Evolutionary conservation across 192 early-diverging fungal species (phyloP).

Genomic region (Linnemannia exigua): DNA sequence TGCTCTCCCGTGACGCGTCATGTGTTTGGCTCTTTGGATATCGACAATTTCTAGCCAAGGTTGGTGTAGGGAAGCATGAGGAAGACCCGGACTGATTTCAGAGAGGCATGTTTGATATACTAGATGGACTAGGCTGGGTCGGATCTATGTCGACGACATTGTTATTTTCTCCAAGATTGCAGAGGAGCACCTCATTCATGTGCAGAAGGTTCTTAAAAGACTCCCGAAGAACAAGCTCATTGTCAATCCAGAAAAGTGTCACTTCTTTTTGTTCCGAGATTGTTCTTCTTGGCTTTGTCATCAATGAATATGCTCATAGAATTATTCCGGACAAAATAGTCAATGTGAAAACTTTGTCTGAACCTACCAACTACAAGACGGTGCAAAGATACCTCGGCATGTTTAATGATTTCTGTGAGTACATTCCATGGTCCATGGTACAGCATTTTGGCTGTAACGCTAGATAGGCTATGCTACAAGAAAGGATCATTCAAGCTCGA

Average conservation of each 20-base stretch:
- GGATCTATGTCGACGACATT: conserved; percentile 18
- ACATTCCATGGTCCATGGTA: no score
- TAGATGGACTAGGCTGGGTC: conserved; percentile 10
- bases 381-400: conserved; percentile 26
- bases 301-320: conserved; percentile 2
- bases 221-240: conserved; percentile 6
- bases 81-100: no score
- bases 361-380: conserved; percentile 28
- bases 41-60: no score
- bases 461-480: conserved; percentile 21
- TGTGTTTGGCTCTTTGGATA: no score
- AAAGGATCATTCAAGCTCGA: conserved; percentile 13
- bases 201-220: neutral
- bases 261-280: conserved; percentile 14
- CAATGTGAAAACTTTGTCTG: conserved; percentile 30
- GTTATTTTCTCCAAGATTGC: neutral
- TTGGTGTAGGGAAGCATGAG: no score
- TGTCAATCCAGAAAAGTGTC: conserved; percentile 21
- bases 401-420: conserved; percentile 43
- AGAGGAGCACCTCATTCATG: conserved; percentile 5
- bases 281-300: conserved; percentile 15
- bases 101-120: no score
- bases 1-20: no score
- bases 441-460: conserved; percentile 26
- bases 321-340: conserved; percentile 20